Conservation (phyloP, 2,329 filamentous ascomycete species). For the Monilinia vaccinii-corymbosi region DNA sequence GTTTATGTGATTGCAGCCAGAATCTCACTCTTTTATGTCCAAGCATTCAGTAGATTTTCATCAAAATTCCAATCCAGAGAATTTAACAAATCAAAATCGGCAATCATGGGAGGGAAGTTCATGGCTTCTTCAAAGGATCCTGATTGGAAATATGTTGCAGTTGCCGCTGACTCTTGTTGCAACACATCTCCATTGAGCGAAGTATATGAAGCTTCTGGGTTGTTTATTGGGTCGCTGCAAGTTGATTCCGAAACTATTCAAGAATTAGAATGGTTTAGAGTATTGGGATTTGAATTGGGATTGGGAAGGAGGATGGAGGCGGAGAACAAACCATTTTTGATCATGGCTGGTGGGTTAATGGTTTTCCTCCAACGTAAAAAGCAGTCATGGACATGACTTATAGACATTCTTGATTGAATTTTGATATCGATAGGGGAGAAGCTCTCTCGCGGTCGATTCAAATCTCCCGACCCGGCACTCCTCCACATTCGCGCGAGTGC, state of each 20-base stretch:
- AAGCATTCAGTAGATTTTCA: slow-evolving; percentile 3
- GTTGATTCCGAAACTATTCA: background rate
- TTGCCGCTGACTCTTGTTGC: background rate
- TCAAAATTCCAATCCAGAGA: slow-evolving; percentile 18
- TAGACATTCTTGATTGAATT: slow-evolving; percentile 57
- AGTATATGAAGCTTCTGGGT: background rate
- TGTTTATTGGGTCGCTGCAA: background rate
- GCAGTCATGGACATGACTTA: slow-evolving; percentile 58
- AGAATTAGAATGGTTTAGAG: background rate
- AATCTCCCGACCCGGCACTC: slow-evolving; percentile 13
- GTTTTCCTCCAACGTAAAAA: slow-evolving; percentile 56
- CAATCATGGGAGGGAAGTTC: slow-evolving; percentile 8
- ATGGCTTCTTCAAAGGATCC: slow-evolving; percentile 2
- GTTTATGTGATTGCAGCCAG: no score
- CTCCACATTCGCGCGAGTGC: slow-evolving; percentile 56
- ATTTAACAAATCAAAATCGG: slow-evolving; percentile 15
- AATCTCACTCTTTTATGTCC: background rate
- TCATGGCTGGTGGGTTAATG: background rate
- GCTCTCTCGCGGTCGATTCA: slow-evolving; percentile 8
- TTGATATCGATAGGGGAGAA: slow-evolving; percentile 46
- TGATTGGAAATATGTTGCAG: slow-evolving; percentile 2
- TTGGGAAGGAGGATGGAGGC: no score
- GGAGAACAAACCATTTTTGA: background rate
- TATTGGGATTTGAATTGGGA: background rate
- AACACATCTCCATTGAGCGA: background rate